These are phyloP conservation scores for Boletus sp. DNA, from an alignment of 768 basidiomycete genomes.

Conservation along the genomic window DNA sequence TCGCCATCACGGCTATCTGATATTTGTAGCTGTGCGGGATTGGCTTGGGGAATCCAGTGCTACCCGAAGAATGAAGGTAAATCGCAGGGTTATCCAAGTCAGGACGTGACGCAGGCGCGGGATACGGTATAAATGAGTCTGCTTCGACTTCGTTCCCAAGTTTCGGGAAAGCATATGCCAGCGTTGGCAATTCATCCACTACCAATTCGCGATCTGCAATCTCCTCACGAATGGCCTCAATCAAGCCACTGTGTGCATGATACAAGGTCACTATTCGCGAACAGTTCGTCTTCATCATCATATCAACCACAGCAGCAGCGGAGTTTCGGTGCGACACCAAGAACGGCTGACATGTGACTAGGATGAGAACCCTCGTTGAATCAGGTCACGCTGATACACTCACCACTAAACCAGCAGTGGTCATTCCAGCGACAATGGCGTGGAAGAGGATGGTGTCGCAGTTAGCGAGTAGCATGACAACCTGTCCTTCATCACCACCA, in stretches of 20 bases:
- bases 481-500: too few relatives aligned
- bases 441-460: slow-evolving; percentile 23
- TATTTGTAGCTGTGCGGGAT: slow-evolving; percentile 32
- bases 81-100: background rate
- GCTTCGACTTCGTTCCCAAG: slow-evolving; percentile 30
- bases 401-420: slow-evolving; percentile 29
- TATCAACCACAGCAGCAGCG: slow-evolving; percentile 2
- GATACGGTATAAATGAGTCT: slow-evolving; percentile 11
- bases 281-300: slow-evolving; percentile 10
- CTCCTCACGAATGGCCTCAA: slow-evolving; percentile 5
- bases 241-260: slow-evolving; percentile 10
- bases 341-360: slow-evolving; percentile 21
- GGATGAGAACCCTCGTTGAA: slow-evolving; percentile 22
- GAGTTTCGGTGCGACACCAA: slow-evolving; percentile 26
- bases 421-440: slow-evolving; percentile 17
- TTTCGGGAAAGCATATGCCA: slow-evolving; percentile 35
- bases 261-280: slow-evolving; percentile 9
- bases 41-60: slow-evolving; percentile 44
- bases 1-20: slow-evolving; percentile 28
- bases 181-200: slow-evolving; percentile 10
- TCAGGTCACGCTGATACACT: slow-evolving; percentile 27
- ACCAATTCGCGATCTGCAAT: background rate
- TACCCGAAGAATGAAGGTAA: slow-evolving; percentile 29
- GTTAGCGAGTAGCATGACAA: slow-evolving; percentile 31
- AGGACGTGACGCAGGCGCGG: background rate